These are phyloP conservation scores for Gymnopilus junonius DNA, from an alignment of 768 basidiomycete genomes.

Conservation along the genomic window DNA sequence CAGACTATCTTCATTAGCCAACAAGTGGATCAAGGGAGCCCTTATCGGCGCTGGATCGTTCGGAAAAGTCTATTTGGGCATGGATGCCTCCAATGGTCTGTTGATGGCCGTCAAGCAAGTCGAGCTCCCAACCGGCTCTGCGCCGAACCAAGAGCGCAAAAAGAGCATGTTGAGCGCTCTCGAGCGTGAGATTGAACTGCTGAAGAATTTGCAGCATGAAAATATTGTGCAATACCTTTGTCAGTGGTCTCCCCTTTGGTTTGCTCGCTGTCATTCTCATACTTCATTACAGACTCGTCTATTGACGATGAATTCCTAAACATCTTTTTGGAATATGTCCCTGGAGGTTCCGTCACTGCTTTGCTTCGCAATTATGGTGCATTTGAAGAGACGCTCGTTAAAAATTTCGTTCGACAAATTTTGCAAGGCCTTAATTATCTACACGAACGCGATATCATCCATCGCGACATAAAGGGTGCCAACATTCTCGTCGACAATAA, in stretches of 20 bases:
- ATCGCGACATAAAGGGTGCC: slow-evolving; percentile 98
- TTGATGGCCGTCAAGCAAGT: slow-evolving; percentile 99
- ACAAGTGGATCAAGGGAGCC: slow-evolving; percentile 97
- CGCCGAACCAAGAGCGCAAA: slow-evolving; percentile 90
- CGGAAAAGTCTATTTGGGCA: slow-evolving; percentile 93
- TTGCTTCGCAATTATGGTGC: slow-evolving; percentile 90
- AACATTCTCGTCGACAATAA: slow-evolving; percentile 99
- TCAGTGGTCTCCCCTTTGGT: slow-evolving; percentile 42
- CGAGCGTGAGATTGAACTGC: slow-evolving; percentile 92
- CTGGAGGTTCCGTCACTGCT: slow-evolving; percentile 92
- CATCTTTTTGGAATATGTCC: slow-evolving; percentile 97
- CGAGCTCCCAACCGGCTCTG: slow-evolving; percentile 82
- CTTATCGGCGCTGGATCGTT: slow-evolving; percentile 95
- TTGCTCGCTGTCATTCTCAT: not conserved
- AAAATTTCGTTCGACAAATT: slow-evolving; percentile 93
- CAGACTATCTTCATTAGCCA: slow-evolving; percentile 48
- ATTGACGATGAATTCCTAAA: slow-evolving; percentile 90
- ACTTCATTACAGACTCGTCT: slow-evolving; percentile 73
- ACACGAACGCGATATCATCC: slow-evolving; percentile 93
- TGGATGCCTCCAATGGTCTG: slow-evolving; percentile 89
- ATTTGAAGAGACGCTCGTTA: slow-evolving; percentile 90
- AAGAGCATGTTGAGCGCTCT: slow-evolving; percentile 91
- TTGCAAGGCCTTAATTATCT: slow-evolving; percentile 88
- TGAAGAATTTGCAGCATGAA: slow-evolving; percentile 90
- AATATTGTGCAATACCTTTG: slow-evolving; percentile 99